Percentiles rank a stretch among this genome's conserved stretches.
phyloP scores from a whole-genome alignment of 1,139 yeast species.

The Candida sanyaensis region DNA sequence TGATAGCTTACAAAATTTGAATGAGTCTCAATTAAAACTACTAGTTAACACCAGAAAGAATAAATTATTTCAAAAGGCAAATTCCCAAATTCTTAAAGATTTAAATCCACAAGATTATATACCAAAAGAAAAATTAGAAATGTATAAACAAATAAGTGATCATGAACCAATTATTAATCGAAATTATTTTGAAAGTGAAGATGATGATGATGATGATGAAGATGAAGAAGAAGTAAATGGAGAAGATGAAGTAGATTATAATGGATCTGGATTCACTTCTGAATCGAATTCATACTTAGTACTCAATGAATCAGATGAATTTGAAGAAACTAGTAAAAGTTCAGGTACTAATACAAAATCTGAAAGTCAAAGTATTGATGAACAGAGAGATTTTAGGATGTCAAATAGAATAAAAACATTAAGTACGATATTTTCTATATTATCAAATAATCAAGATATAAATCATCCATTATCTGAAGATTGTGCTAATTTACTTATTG shows the following conservation, averaged over 20 bases:
- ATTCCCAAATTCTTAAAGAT: slow-evolving; percentile 16
- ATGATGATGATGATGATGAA: slow-evolving; percentile 23
- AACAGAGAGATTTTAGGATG: slow-evolving; percentile 18
- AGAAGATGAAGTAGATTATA: slow-evolving; percentile 18
- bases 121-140: slow-evolving; percentile 32
- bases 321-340: slow-evolving; percentile 9
- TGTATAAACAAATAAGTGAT: slow-evolving; percentile 22
- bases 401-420: slow-evolving; percentile 55
- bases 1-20: slow-evolving; percentile 29
- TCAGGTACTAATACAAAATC: slow-evolving; percentile 4
- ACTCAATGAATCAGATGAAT: slow-evolving; percentile 22
- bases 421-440: slow-evolving; percentile 60
- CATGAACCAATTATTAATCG: slow-evolving; percentile 21
- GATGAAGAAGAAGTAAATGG: too few relatives aligned
- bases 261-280: slow-evolving; percentile 16
- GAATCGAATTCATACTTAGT: slow-evolving; percentile 36
- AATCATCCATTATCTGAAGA: slow-evolving; percentile 89
- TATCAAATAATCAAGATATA: slow-evolving; percentile 65
- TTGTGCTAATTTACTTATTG: slow-evolving; percentile 69
- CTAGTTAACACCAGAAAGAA: slow-evolving; percentile 17
- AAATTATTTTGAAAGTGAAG: slow-evolving; percentile 20
- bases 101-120: slow-evolving; percentile 33
- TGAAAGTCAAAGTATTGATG: slow-evolving; percentile 5
- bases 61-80: slow-evolving; percentile 13
- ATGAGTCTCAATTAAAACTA: slow-evolving; percentile 35